A percentile compares a stretch with the other conserved stretches of the same genome.
Conservation (phyloP, 1,284 basidiomycete species). For the Fomitopsis schrenkii region DNA sequence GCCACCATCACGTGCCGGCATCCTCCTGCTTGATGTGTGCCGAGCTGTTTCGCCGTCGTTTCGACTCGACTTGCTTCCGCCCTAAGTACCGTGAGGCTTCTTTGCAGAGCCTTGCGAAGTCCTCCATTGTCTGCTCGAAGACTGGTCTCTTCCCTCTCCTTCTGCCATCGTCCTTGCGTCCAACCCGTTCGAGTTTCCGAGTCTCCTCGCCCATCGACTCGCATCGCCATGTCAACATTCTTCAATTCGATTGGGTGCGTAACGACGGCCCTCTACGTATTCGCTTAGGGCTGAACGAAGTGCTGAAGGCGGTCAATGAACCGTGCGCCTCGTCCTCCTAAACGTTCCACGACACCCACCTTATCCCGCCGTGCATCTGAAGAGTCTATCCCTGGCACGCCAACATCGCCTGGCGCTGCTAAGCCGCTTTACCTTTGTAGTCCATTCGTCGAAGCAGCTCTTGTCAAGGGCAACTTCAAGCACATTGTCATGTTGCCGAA, state of each 20-base stretch:
- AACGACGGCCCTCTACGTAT: neutral
- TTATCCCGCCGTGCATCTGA: constrained; percentile 53
- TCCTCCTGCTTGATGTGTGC: neutral
- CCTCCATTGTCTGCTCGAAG: neutral
- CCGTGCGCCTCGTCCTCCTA: constrained; percentile 57
- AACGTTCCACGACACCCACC: constrained; percentile 69
- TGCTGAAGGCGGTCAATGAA: constrained; percentile 61
- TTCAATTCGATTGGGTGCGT: constrained; percentile 72
- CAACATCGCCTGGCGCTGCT: constrained; percentile 38
- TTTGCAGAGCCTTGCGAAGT: neutral
- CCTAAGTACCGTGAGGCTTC: neutral
- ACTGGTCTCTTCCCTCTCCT: neutral
- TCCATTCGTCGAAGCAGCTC: constrained; percentile 93
- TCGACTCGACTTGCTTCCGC: neutral
- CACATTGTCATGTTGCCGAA: constrained; percentile 98
- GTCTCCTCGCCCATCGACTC: neutral
- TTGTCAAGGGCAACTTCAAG: constrained; percentile 98
- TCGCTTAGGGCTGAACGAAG: neutral
- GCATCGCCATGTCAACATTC: constrained; percentile 54
- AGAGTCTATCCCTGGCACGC: constrained; percentile 36
- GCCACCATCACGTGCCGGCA: neutral
- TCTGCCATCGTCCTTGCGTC: neutral
- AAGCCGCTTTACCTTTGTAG: constrained; percentile 90
- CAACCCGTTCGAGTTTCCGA: neutral
- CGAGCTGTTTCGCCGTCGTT: neutral